These are phyloP conservation scores for Durusdinium trenchii DNA, from an alignment of 73 alveolate genomes.

Conservation along the genomic window DNA sequence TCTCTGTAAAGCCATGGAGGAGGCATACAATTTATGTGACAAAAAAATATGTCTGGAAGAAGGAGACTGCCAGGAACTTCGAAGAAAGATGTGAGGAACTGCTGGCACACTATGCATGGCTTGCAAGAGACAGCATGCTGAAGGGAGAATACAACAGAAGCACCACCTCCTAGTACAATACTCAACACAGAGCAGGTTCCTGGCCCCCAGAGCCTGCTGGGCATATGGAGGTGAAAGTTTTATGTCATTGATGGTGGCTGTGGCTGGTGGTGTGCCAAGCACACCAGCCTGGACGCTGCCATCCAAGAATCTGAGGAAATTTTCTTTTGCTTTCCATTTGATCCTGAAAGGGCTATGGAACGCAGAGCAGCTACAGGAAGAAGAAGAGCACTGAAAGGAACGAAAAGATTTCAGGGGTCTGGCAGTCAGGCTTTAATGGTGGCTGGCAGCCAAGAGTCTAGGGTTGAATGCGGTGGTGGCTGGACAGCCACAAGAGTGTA, in stretches of 20 bases:
- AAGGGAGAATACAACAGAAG: neutral
- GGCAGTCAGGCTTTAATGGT: neutral
- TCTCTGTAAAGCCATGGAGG: neutral
- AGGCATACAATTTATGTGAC: neutral
- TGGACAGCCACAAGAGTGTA: neutral
- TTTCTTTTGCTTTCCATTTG: neutral
- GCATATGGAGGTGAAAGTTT: neutral
- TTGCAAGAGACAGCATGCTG: constrained; percentile 27
- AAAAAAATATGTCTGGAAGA: neutral
- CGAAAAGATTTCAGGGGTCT: neutral
- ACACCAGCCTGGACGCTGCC: neutral
- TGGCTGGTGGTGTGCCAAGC: neutral
- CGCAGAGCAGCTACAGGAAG: neutral
- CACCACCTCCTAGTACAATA: neutral
- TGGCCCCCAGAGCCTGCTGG: constrained; percentile 11
- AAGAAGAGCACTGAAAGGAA: neutral
- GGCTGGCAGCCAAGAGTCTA: too few species aligned
- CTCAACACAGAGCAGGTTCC: neutral
- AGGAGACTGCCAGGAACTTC: neutral
- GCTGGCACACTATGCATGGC: constrained; percentile 27
- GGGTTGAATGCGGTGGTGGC: neutral
- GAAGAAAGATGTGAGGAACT: neutral
- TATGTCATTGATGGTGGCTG: neutral
- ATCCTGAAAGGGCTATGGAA: neutral
- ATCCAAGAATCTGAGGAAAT: neutral